Percentiles rank a stretch among this genome's conserved stretches.
These are phyloP conservation scores for Elsinoe batatas DNA, from an alignment of 2,329 filamentous ascomycete genomes.

Conservation along the genomic window DNA sequence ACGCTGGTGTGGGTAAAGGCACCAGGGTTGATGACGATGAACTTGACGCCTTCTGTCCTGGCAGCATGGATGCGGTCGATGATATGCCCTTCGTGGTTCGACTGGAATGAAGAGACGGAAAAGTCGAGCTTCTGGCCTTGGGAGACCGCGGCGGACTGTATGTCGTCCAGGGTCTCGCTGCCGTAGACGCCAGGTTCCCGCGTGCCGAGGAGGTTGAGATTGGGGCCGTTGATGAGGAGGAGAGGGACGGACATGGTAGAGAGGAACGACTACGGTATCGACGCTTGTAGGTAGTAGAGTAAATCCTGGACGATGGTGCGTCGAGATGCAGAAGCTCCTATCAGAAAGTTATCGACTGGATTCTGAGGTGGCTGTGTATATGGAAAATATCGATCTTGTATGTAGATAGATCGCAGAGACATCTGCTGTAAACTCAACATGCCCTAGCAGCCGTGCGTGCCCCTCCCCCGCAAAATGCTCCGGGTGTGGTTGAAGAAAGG, in stretches of 20 bases:
- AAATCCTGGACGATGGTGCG: too few relatives aligned
- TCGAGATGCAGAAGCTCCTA: too few relatives aligned
- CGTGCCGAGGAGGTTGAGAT: constrained; percentile 69
- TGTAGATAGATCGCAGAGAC: background rate
- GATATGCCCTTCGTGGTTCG: constrained; percentile 67
- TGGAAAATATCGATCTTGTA: background rate
- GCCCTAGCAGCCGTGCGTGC: background rate
- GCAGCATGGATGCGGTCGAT: constrained; percentile 64
- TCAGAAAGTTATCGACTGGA: too few relatives aligned
- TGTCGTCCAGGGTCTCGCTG: constrained; percentile 54
- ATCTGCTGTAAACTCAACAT: background rate
- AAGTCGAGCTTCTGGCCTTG: constrained; percentile 44
- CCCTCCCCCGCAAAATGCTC: background rate
- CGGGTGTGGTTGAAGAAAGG: background rate
- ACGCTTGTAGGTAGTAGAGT: too few relatives aligned
- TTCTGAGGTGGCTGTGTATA: background rate
- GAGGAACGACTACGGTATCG: too few relatives aligned
- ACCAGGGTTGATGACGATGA: constrained; percentile 65
- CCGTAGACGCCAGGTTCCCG: constrained; percentile 68
- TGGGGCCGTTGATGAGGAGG: constrained; percentile 71
- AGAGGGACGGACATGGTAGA: constrained; percentile 34
- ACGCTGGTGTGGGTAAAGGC: constrained; percentile 69
- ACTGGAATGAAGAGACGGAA: constrained; percentile 55
- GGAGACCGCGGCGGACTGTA: constrained; percentile 41
- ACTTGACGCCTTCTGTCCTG: constrained; percentile 45